Percentiles rank a stretch among this genome's conserved stretches.
phyloP scores from a whole-genome alignment of 805 yeast species.

The Aciculoconidium aculeatum region DNA sequence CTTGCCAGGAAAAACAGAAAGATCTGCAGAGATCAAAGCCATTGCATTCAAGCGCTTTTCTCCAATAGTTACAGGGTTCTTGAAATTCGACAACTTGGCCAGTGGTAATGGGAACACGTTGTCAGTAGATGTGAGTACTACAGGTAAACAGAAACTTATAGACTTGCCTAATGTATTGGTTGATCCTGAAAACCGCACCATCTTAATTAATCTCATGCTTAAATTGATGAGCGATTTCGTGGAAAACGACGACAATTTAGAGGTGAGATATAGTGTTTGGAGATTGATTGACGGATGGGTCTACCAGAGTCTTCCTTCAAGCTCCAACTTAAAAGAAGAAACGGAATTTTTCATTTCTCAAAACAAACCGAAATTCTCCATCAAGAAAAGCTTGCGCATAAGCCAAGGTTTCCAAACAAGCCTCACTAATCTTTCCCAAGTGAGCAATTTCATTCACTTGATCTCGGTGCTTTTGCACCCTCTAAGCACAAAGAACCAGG shows the following conservation, averaged over 20 bases:
- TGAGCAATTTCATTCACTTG: constrained; percentile 64
- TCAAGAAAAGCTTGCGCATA: constrained; percentile 14
- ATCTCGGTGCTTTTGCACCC: constrained; percentile 38
- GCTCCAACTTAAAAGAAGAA: constrained; percentile 5
- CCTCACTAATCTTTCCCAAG: constrained; percentile 43
- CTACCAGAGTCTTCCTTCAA: constrained; percentile 30
- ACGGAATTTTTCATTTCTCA: constrained; percentile 7
- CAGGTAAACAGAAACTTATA: constrained; percentile 10
- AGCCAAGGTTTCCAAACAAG: constrained; percentile 27
- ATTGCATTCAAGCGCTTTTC: constrained; percentile 28
- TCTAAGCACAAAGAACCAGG: constrained; percentile 15
- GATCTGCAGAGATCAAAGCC: constrained; percentile 19
- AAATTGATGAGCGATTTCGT: constrained; percentile 50
- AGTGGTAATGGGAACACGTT: constrained; percentile 11
- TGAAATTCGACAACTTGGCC: constrained; percentile 36
- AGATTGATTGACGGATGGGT: constrained; percentile 64
- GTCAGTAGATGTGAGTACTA: constrained; percentile 9
- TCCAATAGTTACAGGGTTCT: constrained; percentile 29
- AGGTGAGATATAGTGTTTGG: constrained; percentile 55
- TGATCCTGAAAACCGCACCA: constrained; percentile 31
- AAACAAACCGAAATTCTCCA: constrained; percentile 14
- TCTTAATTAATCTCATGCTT: constrained; percentile 35
- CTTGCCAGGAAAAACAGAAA: constrained; percentile 16
- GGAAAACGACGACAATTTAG: constrained; percentile 23
- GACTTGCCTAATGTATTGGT: constrained; percentile 20